Evolutionary conservation across 2,329 filamentous ascomycete genomes (phyloP).

Genomic region (Rhexocercosporidium sp.): DNA sequence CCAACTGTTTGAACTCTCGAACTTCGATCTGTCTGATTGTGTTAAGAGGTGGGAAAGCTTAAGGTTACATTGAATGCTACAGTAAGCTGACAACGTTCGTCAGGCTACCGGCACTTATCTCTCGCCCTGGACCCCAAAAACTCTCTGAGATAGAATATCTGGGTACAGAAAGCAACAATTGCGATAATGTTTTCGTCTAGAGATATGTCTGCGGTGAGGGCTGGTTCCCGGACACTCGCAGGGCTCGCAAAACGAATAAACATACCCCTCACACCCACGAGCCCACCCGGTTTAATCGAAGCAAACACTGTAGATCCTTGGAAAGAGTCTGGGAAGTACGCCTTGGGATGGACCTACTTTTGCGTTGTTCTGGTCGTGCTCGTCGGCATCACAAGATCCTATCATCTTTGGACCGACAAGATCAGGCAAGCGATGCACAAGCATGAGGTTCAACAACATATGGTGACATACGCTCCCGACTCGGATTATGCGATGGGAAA

Average conservation of each 20-base stretch:
- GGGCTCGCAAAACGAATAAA: constrained; percentile 54
- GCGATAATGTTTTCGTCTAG: constrained; percentile 23
- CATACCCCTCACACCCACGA: constrained; percentile 64
- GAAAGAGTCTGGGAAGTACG: constrained; percentile 83
- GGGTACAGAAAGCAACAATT: not conserved
- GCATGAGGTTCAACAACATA: constrained; percentile 74
- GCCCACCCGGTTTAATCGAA: constrained; percentile 65
- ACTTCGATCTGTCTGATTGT: constrained; percentile 11
- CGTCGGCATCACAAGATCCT: constrained; percentile 74
- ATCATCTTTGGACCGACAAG: constrained; percentile 93
- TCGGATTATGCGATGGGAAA: constrained; percentile 67
- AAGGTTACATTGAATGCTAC: constrained; percentile 7
- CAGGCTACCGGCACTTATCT: constrained; percentile 19
- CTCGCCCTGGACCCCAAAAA: constrained; percentile 11
- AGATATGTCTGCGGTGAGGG: constrained; percentile 28
- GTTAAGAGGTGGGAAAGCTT: constrained; percentile 8
- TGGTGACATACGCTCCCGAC: constrained; percentile 57
- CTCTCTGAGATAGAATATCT: constrained; percentile 8
- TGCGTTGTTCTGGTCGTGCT: constrained; percentile 71
- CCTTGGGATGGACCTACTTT: constrained; percentile 87
- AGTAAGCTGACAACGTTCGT: constrained; percentile 23
- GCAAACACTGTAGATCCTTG: constrained; percentile 77
- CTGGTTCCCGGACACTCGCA: constrained; percentile 36
- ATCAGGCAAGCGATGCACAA: constrained; percentile 89
- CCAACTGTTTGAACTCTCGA: constrained; percentile 12